Evolutionary conservation across 179 eudicot genomes (phyloP).

Genomic region (Silene noctiflora): DNA sequence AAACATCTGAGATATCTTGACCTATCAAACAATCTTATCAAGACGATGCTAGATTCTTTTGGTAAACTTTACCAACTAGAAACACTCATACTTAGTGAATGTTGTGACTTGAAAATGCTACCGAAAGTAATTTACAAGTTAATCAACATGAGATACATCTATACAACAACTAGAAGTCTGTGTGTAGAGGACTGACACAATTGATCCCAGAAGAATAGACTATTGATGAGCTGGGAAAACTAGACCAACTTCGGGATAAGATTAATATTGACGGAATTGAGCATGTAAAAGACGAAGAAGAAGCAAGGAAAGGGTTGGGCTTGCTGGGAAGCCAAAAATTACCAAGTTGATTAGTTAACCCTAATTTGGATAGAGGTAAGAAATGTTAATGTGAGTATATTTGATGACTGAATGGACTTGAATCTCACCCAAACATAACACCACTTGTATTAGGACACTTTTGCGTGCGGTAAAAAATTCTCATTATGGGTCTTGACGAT

Average conservation of each 20-base stretch:
- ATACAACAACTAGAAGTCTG: not conserved
- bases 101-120: not conserved
- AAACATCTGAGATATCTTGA: conserved; percentile 14
- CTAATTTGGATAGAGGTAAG: not conserved
- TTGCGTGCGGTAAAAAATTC: no score
- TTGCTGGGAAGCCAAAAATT: not conserved
- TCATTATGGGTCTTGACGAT: no score
- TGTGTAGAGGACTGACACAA: not conserved
- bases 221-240: conserved; percentile 7
- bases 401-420: conserved; percentile 18
- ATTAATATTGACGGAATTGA: not conserved
- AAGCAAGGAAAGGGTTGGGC: conserved; percentile 4
- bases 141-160: conserved; percentile 3
- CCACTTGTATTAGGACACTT: not conserved
- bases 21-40: not conserved
- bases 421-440: conserved; percentile 19
- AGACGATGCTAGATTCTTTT: not conserved
- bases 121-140: not conserved
- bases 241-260: not conserved
- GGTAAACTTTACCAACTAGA: conserved; percentile 13
- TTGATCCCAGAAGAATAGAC: conserved; percentile 3
- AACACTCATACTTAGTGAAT: not conserved
- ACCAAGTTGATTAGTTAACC: no score
- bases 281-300: conserved; percentile 7
- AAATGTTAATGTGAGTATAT: not conserved